These are phyloP conservation scores for Cryomyces antarcticus DNA, from an alignment of 495 filamentous ascomycete genomes.

Conservation along the genomic window DNA sequence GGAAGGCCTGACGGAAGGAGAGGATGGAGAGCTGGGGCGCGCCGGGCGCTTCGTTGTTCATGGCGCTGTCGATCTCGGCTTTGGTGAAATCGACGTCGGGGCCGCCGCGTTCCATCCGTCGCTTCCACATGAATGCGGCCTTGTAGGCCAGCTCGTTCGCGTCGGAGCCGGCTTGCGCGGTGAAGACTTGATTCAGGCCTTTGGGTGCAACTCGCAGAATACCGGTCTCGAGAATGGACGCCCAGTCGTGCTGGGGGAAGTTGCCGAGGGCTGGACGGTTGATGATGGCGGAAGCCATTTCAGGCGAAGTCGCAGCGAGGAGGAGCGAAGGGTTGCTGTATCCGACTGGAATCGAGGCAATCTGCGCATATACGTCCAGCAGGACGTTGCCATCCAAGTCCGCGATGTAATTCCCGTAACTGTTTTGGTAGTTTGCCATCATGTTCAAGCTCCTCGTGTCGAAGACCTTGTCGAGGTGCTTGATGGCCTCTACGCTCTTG, in stretches of 20 bases:
- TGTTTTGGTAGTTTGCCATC: slow-evolving; percentile 61
- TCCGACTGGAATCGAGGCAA: slow-evolving; percentile 89
- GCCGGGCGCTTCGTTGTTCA: slow-evolving; percentile 72
- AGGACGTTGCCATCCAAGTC: slow-evolving; percentile 70
- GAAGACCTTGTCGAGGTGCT: slow-evolving; percentile 66
- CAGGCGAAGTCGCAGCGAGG: slow-evolving; percentile 45
- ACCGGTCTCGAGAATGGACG: slow-evolving; percentile 64
- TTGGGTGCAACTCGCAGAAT: slow-evolving; percentile 76
- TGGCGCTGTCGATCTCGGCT: slow-evolving; percentile 56
- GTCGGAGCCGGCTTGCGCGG: slow-evolving; percentile 84
- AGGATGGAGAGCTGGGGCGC: slow-evolving; percentile 75
- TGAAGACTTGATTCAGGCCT: slow-evolving; percentile 91
- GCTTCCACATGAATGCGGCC: slow-evolving; percentile 94
- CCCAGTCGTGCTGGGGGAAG: slow-evolving; percentile 87
- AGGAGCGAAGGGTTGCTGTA: slow-evolving; percentile 83
- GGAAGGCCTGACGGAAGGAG: slow-evolving; percentile 85
- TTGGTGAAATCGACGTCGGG: slow-evolving; percentile 61
- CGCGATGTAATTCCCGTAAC: slow-evolving; percentile 50
- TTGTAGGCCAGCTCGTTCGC: slow-evolving; percentile 99
- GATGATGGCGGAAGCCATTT: slow-evolving; percentile 70
- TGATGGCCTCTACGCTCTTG: slow-evolving; percentile 46
- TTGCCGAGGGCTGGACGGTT: slow-evolving; percentile 92
- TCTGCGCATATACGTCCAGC: slow-evolving; percentile 48
- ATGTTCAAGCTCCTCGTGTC: slow-evolving; percentile 89
- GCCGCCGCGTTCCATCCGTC: slow-evolving; percentile 75